Conservation (phyloP, 331 rosid genomes). For the Acacia pycnantha region DNA sequence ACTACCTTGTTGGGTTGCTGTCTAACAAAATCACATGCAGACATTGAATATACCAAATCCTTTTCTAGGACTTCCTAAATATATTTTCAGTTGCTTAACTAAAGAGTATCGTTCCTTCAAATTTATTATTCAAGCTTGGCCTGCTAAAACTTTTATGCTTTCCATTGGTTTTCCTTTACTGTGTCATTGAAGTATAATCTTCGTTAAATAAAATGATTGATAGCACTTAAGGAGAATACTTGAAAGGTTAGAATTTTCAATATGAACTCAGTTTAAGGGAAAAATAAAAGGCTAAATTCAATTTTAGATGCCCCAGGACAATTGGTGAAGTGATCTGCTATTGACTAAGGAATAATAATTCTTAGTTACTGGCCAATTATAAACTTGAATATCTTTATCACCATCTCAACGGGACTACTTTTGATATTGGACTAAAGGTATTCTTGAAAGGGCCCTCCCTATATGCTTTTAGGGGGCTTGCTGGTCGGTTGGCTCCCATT, state of each 20-base stretch:
- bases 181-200: neutral
- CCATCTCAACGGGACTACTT: neutral
- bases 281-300: neutral
- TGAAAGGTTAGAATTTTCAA: neutral
- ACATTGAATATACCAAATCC: neutral
- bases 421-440: slow-evolving; percentile 52
- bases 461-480: slow-evolving; percentile 88
- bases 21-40: neutral
- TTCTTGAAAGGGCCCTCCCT: slow-evolving; percentile 82
- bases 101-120: neutral
- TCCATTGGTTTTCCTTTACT: neutral
- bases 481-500: slow-evolving; percentile 91
- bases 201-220: neutral
- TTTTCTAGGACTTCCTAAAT: neutral
- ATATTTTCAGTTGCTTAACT: neutral
- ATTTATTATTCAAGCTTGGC: neutral
- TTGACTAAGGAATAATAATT: neutral
- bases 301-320: slow-evolving; percentile 1
- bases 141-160: neutral
- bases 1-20: neutral
- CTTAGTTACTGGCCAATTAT: slow-evolving; percentile 13
- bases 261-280: neutral
- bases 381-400: slow-evolving; percentile 8
- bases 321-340: neutral
- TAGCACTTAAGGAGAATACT: neutral